These are phyloP conservation scores for Dictyostelium purpureum DNA, from an alignment of 78 protist species.

Conservation along the genomic window DNA sequence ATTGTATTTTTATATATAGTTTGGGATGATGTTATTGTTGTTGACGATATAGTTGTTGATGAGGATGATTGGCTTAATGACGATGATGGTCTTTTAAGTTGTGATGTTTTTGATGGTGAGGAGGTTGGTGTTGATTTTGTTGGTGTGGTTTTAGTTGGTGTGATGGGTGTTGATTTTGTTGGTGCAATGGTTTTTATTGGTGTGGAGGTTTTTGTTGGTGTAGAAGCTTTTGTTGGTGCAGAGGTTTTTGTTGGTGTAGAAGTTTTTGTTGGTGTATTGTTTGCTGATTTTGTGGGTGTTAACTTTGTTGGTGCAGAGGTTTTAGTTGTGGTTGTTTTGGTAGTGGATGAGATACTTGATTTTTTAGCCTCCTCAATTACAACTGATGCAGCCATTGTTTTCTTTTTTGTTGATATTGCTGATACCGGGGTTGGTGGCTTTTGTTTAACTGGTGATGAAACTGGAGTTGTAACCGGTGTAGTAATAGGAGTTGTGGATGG, in stretches of 20 bases:
- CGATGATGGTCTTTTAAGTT: constrained; percentile 3
- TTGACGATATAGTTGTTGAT: background rate
- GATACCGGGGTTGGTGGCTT: background rate
- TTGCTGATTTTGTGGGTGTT: background rate
- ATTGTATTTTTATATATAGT: background rate
- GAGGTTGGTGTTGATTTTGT: background rate
- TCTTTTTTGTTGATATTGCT: background rate
- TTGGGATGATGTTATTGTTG: background rate
- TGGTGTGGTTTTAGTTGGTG: background rate
- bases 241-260: background rate
- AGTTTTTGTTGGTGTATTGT: background rate
- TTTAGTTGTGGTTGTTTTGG: background rate
- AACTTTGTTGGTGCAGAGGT: background rate
- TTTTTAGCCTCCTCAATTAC: background rate
- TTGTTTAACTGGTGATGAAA: background rate
- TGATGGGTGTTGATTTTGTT: background rate
- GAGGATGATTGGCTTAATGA: background rate
- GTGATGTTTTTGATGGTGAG: background rate
- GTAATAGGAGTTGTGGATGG: background rate
- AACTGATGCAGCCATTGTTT: background rate
- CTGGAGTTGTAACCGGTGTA: background rate
- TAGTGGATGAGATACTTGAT: background rate
- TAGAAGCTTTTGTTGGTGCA: background rate
- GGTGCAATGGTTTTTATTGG: background rate
- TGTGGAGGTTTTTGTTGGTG: background rate